These are phyloP conservation scores for Raphanus sativus DNA, from an alignment of 345 rosid genomes.

Conservation along the genomic window DNA sequence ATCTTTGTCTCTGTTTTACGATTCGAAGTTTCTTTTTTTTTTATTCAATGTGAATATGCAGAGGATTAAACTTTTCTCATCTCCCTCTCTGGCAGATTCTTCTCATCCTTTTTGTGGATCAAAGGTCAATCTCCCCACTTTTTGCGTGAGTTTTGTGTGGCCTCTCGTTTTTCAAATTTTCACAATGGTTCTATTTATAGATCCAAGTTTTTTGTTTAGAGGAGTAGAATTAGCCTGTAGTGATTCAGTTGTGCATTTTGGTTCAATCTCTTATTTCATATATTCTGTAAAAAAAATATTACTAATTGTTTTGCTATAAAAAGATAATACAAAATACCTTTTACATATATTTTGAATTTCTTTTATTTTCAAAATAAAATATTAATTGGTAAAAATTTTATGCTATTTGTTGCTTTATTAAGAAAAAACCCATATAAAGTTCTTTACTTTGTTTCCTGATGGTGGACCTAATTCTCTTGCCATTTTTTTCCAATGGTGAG, in stretches of 20 bases:
- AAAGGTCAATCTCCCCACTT: background rate
- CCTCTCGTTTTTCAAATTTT: background rate
- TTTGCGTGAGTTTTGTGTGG: slow-evolving; percentile 8
- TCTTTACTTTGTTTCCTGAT: too few relatives aligned
- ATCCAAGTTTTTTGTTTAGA: background rate
- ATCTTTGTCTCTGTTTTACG: slow-evolving; percentile 19
- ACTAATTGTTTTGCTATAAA: too few relatives aligned
- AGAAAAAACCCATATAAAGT: too few relatives aligned
- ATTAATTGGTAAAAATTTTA: too few relatives aligned
- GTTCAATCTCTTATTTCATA: background rate
- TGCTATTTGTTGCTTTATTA: too few relatives aligned
- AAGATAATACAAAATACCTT: too few relatives aligned
- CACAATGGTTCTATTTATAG: slow-evolving; percentile 17
- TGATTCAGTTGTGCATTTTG: background rate
- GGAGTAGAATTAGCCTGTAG: background rate
- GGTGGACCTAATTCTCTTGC: too few relatives aligned
- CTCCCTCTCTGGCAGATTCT: slow-evolving; percentile 10
- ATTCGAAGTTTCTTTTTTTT: background rate
- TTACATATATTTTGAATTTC: too few relatives aligned
- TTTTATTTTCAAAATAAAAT: too few relatives aligned
- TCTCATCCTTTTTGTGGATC: slow-evolving; percentile 28
- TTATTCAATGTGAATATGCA: background rate
- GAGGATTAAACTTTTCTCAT: background rate
- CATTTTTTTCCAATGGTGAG: too few relatives aligned
- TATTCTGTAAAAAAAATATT: too few relatives aligned